These are phyloP conservation scores for Pyrenopolyporus hunteri DNA, from an alignment of 495 filamentous ascomycete genomes.

Conservation along the genomic window DNA sequence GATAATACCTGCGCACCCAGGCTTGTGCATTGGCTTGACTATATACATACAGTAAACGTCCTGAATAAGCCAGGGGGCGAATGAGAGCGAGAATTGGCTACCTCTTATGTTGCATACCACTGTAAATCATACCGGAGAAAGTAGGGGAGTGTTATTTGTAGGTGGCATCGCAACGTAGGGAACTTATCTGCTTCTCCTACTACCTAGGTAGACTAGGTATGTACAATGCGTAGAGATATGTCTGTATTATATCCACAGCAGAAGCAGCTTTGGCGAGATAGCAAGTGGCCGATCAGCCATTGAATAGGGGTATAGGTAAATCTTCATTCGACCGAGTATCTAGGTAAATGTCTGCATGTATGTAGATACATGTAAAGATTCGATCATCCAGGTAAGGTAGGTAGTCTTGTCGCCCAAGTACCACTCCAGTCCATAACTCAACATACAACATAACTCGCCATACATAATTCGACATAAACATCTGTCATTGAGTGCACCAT, in stretches of 20 bases:
- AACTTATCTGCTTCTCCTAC: not conserved
- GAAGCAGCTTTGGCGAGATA: not conserved
- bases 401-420: no score
- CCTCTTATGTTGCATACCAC: constrained; percentile 20
- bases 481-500: constrained; percentile 4
- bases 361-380: no score
- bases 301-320: no score
- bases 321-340: no score
- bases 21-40: constrained; percentile 24
- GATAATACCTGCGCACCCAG: constrained; percentile 7
- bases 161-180: constrained; percentile 25
- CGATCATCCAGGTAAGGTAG: no score
- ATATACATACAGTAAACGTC: constrained; percentile 34
- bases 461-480: constrained; percentile 21
- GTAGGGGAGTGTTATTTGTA: constrained; percentile 10
- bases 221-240: not conserved
- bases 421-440: no score
- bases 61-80: constrained; percentile 14
- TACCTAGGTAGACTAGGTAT: not conserved
- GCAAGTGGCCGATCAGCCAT: no score
- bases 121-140: constrained; percentile 32
- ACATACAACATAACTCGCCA: no score
- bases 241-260: not conserved
- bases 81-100: constrained; percentile 8
- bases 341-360: no score